Evolutionary conservation across 192 early-diverging fungal genomes (phyloP), one percentile per base, ranked within the genome.

Genomic region (Coemansia sp.): DNA sequence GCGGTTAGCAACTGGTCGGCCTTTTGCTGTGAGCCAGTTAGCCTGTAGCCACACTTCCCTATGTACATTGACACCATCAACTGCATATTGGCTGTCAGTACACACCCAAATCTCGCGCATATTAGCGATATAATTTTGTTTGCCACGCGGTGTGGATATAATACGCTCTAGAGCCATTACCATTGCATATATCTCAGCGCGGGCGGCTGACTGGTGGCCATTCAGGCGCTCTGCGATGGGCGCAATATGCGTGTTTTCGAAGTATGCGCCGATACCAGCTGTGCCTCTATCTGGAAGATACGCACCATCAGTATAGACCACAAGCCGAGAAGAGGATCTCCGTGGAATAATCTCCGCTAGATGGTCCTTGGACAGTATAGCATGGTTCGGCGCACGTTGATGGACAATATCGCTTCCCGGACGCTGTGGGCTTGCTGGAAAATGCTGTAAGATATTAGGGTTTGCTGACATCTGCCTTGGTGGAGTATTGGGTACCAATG

Each of bases 61-160:
- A 34, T 74, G 38, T 22, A 79, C 49, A n/a, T 79, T 79, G 47
- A 71, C 68, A 0, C 67, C 77, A 21, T 79, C 67, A n/a, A 79
- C 77, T 10, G 68, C 77, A 25, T 74, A 74, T 55, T 64, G 57
- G 64, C 77, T 79, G 47, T 79, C 77, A 10, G 77, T 69, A 58
- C 77, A 79, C 5, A 74, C 49, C 77, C 77, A 79, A 8, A 79
- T 62, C 50, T 79, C 77, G 21, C 50, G 54, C 8, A 56, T 7
- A 2, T 12, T 12, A 16, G 31, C 52, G 18, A 34, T 14, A 26
- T 0, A 23, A 7, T 9, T 22, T 23, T 16, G 19, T 16, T n/a
- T 47, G 38, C 16, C 27, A 10, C 9, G 32, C 28, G 9, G 26
- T 22, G 10, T 18, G 21, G 22, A 31, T 3, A 34, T 10, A 10